Base-by-base conservation (phyloP, 495 filamentous ascomycete species). In the Xylaria intraflava region DNA sequence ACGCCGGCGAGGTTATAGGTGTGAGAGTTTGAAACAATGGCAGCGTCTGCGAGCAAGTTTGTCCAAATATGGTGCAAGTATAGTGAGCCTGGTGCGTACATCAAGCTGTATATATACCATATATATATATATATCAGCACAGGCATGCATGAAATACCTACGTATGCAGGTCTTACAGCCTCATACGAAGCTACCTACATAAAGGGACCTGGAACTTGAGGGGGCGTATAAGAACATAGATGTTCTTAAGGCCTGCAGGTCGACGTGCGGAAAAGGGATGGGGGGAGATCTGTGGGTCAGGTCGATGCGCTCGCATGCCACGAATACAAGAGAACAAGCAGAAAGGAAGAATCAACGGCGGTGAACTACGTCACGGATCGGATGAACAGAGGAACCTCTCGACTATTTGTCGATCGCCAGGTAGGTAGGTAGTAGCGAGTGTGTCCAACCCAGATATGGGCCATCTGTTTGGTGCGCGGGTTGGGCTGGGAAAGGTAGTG, bases 401-500 rank as follows among this genome's bases (percentile, higher is more conserved):
- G 27, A 29, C 27, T 29, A 29, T 29, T 9, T 29, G 27, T 29
- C 27, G 27, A 29, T 56, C 54, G 51, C 53, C 54, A 33, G 53
- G 46, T 59, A 39, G 56, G 38, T 52, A 55, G 22, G 50, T 61
- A 57, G 52, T 57, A 56, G 40, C 33, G 51, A 51, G 53, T 46
- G 55, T 27, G 52, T 55, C 43, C n/a, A n/a, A n/a, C 30, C 14
- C 47, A 30, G 51, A 60, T 55, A 51, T 54, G 61, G 54, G 58
- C 53, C 57, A 62, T 55, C 61, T 56, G 64, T 65, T 58, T 46
- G 54, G 47, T 44, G 56, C 57, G 46, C 55, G 51, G 53, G n/a
- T n/a, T 42, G 24, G 19, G 17, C 20, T 31, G 17, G 17, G 8
- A 26, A 40, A 31, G 44, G 29, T 14, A 46, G n/a, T 14, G 29